Evolutionary conservation across 257 asterid genomes (phyloP).

Genomic region (Solanum ossicruentum): DNA sequence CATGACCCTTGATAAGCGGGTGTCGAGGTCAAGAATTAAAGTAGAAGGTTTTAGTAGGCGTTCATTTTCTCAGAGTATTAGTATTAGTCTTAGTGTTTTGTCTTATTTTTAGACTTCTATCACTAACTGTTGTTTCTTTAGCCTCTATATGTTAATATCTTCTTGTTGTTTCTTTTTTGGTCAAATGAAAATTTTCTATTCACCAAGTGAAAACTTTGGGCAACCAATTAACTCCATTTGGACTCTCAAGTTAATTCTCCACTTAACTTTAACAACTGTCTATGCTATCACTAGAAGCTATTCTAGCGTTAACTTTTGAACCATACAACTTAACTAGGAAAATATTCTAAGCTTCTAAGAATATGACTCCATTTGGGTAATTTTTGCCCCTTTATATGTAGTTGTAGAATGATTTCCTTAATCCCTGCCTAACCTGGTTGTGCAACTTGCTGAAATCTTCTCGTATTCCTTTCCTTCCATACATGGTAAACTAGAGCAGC

Average conservation of each 20-base stretch:
- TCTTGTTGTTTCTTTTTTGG: not conserved
- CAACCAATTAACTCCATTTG: too few species aligned
- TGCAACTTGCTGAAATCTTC: too few species aligned
- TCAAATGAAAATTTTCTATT: too few species aligned
- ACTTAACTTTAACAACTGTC: too few species aligned
- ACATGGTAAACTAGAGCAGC: not conserved
- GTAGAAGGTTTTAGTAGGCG: not conserved
- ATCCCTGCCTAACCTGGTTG: not conserved
- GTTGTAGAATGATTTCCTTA: not conserved
- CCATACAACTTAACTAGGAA: not conserved
- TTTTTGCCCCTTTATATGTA: not conserved
- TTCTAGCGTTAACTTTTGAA: not conserved
- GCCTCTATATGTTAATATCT: not conserved
- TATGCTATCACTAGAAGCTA: too few species aligned
- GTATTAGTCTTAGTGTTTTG: not conserved
- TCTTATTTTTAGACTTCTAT: not conserved
- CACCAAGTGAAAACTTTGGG: too few species aligned
- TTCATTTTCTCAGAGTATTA: not conserved
- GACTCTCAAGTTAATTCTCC: too few species aligned
- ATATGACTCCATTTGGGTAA: not conserved
- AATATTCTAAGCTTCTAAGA: too few species aligned
- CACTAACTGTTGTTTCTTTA: not conserved
- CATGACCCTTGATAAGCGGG: not conserved
- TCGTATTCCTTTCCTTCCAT: not conserved
- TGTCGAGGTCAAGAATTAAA: not conserved